Evolutionary conservation across 2,329 filamentous ascomycete species (phyloP).

Genomic region (Ascochyta fabae): DNA sequence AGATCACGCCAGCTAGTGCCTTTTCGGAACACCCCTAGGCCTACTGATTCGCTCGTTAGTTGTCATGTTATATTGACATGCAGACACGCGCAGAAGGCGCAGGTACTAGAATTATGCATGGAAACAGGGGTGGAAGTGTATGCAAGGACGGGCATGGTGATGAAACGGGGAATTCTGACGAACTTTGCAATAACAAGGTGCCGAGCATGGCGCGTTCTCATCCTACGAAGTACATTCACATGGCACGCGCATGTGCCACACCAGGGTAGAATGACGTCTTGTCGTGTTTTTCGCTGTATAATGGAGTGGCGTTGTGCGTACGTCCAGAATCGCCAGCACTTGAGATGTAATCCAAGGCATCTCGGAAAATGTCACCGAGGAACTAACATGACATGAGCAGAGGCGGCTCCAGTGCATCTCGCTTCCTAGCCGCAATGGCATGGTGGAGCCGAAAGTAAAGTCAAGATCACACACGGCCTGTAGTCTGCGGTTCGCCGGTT

Average conservation of each 20-base stretch:
- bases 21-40: constrained; percentile 1
- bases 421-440: neutral
- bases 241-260: neutral
- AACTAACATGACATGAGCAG: neutral
- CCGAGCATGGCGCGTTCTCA: constrained; percentile 3
- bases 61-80: constrained; percentile 7
- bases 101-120: constrained; percentile 19
- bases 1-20: constrained; percentile 7
- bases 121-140: constrained; percentile 11
- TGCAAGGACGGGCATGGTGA: constrained; percentile 13
- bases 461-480: neutral
- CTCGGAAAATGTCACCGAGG: neutral
- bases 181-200: constrained; percentile 10
- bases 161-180: constrained; percentile 17
- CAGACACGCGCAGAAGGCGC: constrained; percentile 12
- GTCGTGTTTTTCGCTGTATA: too few species aligned
- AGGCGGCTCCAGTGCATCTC: neutral
- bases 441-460: neutral
- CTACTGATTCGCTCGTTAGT: constrained; percentile 7
- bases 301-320: neutral
- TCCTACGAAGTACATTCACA: neutral
- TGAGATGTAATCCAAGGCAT: neutral
- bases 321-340: neutral
- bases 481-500: neutral
- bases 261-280: neutral